These are phyloP conservation scores for Jaminaea rosea DNA, from an alignment of 1,284 basidiomycete species.

Conservation along the genomic window DNA sequence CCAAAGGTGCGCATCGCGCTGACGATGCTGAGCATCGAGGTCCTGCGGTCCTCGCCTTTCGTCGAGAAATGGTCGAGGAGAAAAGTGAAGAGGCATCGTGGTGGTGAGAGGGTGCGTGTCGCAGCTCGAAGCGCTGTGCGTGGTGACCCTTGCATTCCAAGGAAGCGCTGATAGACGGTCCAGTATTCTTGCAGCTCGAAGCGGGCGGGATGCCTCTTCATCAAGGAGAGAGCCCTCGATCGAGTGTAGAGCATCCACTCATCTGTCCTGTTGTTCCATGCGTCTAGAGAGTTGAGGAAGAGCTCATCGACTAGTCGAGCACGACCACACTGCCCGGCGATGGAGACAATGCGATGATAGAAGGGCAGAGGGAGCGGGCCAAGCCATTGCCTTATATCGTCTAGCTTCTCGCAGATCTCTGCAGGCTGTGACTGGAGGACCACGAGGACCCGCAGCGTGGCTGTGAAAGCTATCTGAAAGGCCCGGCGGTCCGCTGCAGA, in stretches of 20 bases:
- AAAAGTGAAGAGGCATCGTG: no score
- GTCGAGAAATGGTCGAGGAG: no score
- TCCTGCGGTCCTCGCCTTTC: no score
- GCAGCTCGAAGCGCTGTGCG: no score
- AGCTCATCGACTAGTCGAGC: conserved; percentile 15
- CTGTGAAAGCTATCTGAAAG: neutral
- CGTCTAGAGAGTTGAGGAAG: conserved; percentile 6
- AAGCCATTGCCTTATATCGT: neutral
- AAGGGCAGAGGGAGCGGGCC: conserved; percentile 11
- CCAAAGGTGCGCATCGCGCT: no score
- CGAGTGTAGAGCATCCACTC: conserved; percentile 18
- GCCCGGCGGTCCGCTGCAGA: neutral
- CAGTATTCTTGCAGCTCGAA: conserved; percentile 6
- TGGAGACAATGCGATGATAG: conserved; percentile 14
- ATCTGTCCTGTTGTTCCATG: conserved; percentile 12
- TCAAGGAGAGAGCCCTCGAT: conserved; percentile 9
- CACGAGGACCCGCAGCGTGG: neutral
- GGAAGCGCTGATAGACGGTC: neutral
- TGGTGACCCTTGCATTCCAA: no score
- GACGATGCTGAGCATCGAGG: no score
- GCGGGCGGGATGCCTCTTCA: conserved; percentile 5
- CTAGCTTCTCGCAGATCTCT: neutral
- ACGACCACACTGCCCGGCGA: conserved; percentile 6
- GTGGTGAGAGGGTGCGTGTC: no score
- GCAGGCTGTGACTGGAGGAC: neutral